A percentile compares a stretch with the other conserved stretches of the same genome.
Conservation (phyloP, 495 filamentous ascomycete species). For the Schizothecium vesticola region DNA sequence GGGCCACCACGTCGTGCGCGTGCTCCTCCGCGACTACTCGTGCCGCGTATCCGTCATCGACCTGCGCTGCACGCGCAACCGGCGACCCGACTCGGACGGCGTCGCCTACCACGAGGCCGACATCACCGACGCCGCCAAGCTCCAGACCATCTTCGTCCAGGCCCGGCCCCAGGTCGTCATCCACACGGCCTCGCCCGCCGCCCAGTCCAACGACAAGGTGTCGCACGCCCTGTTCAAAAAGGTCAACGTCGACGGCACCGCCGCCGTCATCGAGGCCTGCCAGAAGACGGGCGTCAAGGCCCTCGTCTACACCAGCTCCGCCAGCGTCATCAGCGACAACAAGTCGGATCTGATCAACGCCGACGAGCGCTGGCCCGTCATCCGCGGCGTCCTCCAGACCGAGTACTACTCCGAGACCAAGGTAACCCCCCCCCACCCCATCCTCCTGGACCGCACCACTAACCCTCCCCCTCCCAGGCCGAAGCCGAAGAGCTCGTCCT, state of each 20-base stretch:
- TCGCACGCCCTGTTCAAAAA: constrained; percentile 62
- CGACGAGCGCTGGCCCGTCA: constrained; percentile 78
- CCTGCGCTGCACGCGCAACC: constrained; percentile 69
- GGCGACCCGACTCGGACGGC: constrained; percentile 57
- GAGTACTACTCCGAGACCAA: constrained; percentile 94
- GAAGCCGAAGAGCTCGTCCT: constrained; percentile 82
- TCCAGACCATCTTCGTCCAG: constrained; percentile 61
- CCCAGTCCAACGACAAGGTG: constrained; percentile 40
- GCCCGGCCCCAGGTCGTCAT: constrained; percentile 84
- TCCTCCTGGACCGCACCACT: constrained; percentile 5
- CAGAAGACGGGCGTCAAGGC: constrained; percentile 75
- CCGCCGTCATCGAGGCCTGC: constrained; percentile 68
- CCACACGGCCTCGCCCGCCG: constrained; percentile 81
- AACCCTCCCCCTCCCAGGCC: constrained; percentile 49
- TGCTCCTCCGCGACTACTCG: constrained; percentile 50
- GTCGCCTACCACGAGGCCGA: constrained; percentile 80
- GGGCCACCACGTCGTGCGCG: constrained; percentile 61
- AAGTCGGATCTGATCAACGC: constrained; percentile 78
- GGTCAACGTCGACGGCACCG: constrained; percentile 92
- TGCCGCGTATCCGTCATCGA: constrained; percentile 78
- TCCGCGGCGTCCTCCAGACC: constrained; percentile 62
- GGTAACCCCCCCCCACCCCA: constrained; percentile 37
- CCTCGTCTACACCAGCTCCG: constrained; percentile 91
- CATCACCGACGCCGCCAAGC: constrained; percentile 66
- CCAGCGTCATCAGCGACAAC: constrained; percentile 80